Base-by-base conservation (phyloP, 495 filamentous ascomycete genomes). In the Penicillium daleae region DNA sequence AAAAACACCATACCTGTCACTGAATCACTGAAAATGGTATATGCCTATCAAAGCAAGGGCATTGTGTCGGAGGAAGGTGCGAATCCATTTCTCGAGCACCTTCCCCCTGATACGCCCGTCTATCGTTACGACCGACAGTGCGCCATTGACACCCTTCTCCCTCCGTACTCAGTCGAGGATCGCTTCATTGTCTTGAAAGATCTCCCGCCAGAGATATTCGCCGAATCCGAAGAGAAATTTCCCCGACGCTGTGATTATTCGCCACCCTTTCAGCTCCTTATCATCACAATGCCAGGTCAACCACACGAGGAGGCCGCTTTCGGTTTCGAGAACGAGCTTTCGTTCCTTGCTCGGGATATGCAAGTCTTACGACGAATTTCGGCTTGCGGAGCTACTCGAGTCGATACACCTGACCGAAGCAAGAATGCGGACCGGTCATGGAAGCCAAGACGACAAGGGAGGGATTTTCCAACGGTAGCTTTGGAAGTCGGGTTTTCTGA, bases 391-490 rank as follows among this genome's bases (percentile, higher is more conserved):
- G 22, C 31, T 1, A 53, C 50, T 21, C 50, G 13, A 19, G 13
- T 53, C 0, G 50, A 54, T 42, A 60, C 37, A 2, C 58, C 58
- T 21, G 58, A 19, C 2, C 49, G 58, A 54, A 22, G 10, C 24
- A 60, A 60, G 37, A 32, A 54, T 33, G 58, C 58, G 21, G 58
- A 54, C 50, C 33, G 58, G 10, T 42, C 49, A 2, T 60, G 58
- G 58, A 33, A 24, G 37, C 58, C 58, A 31, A 4, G 5, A 17
- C 33, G 35, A 24, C 58, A 60, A 54, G 58, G 15, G 15, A 60
- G 58, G 24, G 5, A 60, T 44, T 54, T 53, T 3, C 58, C 58
- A 21, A 60, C 50, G 33, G 49, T 60, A 22, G 22, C 50, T 8
- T 51, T 53, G 8, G 58, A 54, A 33, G 58, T 54, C 24, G 48